These are phyloP conservation scores for Anthoceros angustus DNA, from an alignment of 225 moss, liverwort and hornwort species.

Conservation along the genomic window DNA sequence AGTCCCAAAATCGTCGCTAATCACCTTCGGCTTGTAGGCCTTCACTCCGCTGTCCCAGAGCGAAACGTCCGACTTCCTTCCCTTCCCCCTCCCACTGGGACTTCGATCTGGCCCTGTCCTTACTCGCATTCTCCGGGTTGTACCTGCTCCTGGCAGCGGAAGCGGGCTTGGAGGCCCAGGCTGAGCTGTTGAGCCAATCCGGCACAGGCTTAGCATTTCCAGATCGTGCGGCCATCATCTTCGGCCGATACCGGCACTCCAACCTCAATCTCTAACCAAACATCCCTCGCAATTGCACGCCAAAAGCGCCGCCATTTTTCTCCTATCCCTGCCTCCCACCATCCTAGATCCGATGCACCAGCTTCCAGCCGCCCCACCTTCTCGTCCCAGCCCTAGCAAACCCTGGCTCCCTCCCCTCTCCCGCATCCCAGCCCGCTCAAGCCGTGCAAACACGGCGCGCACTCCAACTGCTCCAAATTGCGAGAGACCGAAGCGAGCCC, in stretches of 20 bases:
- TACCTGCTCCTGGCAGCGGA: conserved; percentile 8
- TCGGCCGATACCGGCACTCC: background rate
- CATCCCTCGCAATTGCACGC: too few species aligned
- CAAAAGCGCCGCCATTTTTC: too few species aligned
- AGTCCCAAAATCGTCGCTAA: background rate
- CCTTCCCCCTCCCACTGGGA: conserved; percentile 5
- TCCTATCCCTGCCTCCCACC: too few species aligned
- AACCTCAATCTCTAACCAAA: too few species aligned
- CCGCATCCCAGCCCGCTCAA: too few species aligned
- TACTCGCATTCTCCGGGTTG: conserved; percentile 14
- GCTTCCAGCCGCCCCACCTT: too few species aligned
- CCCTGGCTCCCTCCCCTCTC: too few species aligned
- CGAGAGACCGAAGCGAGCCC: too few species aligned
- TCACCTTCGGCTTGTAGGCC: background rate
- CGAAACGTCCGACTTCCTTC: conserved; percentile 8
- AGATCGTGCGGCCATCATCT: conserved; percentile 25
- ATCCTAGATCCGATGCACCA: too few species aligned
- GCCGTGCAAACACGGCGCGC: too few species aligned
- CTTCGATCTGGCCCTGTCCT: conserved; percentile 10
- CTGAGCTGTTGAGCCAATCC: conserved; percentile 36
- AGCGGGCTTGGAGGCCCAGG: conserved; percentile 23
- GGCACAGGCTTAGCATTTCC: conserved; percentile 21
- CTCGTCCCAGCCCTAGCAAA: too few species aligned
- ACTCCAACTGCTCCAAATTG: too few species aligned
- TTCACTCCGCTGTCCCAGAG: background rate